phyloP scores from a whole-genome alignment of 2,329 filamentous ascomycete species.

The Neonectria neomacrospora region DNA sequence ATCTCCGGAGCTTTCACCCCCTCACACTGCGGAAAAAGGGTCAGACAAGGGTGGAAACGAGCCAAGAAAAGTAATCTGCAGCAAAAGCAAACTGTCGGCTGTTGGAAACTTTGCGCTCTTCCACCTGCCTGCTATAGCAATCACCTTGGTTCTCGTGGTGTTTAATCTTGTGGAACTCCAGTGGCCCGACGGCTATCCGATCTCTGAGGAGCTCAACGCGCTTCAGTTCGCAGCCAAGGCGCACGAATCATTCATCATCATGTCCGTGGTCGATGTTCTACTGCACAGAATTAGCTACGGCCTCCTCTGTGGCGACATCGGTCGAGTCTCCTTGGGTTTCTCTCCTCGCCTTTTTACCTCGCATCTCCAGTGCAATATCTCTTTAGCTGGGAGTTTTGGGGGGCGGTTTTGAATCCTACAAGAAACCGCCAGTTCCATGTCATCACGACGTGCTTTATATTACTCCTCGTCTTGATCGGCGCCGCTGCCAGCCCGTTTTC shows the following conservation, averaged over 20 bases:
- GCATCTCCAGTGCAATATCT: conserved; percentile 14
- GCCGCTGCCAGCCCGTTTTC: conserved; percentile 9
- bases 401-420: background rate
- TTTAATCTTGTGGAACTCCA: conserved; percentile 1
- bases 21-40: background rate
- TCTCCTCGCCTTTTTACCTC: conserved; percentile 13
- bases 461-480: background rate
- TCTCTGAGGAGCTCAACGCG: conserved; percentile 2
- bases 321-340: conserved; percentile 14
- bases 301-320: background rate
- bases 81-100: background rate
- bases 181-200: conserved; percentile 13
- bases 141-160: background rate
- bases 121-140: conserved; percentile 3
- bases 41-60: too few relatives aligned
- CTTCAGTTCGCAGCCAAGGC: conserved; percentile 23
- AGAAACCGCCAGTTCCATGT: background rate
- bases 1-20: too few relatives aligned
- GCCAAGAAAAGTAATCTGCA: conserved; percentile 12
- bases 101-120: conserved; percentile 1
- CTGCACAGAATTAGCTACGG: conserved; percentile 7
- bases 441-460: background rate
- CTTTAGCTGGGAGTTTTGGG: conserved; percentile 19
- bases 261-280: conserved; percentile 10
- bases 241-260: conserved; percentile 12